Evolutionary conservation across 768 basidiomycete species (phyloP), one percentile per base, ranked within the genome.

Genomic region (Rubroboletus satanas): DNA sequence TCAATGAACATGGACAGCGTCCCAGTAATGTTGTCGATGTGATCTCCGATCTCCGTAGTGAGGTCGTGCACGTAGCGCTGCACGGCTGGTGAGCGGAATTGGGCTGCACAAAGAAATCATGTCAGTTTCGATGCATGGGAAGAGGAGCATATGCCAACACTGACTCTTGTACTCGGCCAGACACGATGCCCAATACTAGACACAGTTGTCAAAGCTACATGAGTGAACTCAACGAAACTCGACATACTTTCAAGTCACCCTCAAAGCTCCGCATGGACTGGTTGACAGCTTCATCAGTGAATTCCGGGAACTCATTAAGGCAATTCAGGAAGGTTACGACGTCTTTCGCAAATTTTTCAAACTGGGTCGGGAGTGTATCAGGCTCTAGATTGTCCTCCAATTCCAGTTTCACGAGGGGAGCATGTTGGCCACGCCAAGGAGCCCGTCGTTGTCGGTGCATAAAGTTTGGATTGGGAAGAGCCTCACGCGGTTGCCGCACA

Each of bases 231-330:
- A 29, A 17, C 10, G 36, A 46, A 54, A 63, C 3, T 36, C 6
- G 21, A 59, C 70, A 18, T 59, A 77, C 78, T 67, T 77, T 80
- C 38, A 83, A 62, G 58, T 82, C 81, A 0, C 73, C 77, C 57
- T 82, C 77, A 14, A 83, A 76, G 1, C 76, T 71, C 29, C 74
- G 58, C 62, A 82, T 78, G 42, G 79, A 78, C 23, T 75, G 68
- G 53, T 82, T 79, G 39, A 82, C 74, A 0, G 74, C 75, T 49
- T 82, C 80, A 31, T 82, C 79, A 14, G 72, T 77, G 48, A 80
- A 82, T 62, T 82, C 80, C 1, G 81, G 80, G 42, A 82, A 82
- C 47, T 82, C 81, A 41, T 82, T 81, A 47, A 82, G 66, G 55
- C 79, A 79, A 18, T 79, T 75, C 36, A 83, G 64, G 52, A 82